Evolutionary conservation across 768 basidiomycete species (phyloP), one percentile per base, ranked within the genome.

Genomic region (Suillus brevipes): DNA sequence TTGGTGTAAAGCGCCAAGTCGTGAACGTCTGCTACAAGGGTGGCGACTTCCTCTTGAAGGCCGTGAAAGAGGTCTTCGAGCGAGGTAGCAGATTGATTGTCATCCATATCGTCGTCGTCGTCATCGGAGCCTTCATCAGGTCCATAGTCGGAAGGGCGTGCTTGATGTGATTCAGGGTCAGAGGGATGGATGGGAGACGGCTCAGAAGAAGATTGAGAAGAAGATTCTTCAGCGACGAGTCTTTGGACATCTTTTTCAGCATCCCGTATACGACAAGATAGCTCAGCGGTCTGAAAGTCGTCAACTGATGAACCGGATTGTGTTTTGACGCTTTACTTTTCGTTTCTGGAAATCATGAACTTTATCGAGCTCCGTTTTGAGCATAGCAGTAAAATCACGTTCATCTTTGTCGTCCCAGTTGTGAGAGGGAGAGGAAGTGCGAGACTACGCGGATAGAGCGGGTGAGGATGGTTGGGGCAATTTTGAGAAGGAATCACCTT

Each of bases 1-100:
- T 99, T 99, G 4, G 97, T 96, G 75, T 96, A 92, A 37, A 98
- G 81, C 1, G 95, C 95, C 47, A 96, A 83, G 75, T 95, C 93
- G 69, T 95, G 93, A 13, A 94, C 92, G 68, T 93, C 91, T 0
- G 97, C 97, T 20, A 99, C 97, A 52, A 99, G 86, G 49, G 87
- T 91, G 1, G 96, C 97, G 23, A 99, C 93, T 73, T 96, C 94
- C 73, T 97, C 96, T 78, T 99, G 95, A 23, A 99, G 80, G 18
- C 83, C 84, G 66, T 90, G 88, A 75, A 97, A 99, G 25, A 89
- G 83, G 59, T 93, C 93, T 72, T 97, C 95, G 13, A 95, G 80
- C 45, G 89, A 88, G 68, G 91, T 90, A 56, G 85, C 83, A 18
- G 89, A 89, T 62, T 88, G 82, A 28, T 78, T 81, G 37, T 81